Base-by-base conservation (phyloP, 495 filamentous ascomycete species). In the Hypoxylon fuscum region DNA sequence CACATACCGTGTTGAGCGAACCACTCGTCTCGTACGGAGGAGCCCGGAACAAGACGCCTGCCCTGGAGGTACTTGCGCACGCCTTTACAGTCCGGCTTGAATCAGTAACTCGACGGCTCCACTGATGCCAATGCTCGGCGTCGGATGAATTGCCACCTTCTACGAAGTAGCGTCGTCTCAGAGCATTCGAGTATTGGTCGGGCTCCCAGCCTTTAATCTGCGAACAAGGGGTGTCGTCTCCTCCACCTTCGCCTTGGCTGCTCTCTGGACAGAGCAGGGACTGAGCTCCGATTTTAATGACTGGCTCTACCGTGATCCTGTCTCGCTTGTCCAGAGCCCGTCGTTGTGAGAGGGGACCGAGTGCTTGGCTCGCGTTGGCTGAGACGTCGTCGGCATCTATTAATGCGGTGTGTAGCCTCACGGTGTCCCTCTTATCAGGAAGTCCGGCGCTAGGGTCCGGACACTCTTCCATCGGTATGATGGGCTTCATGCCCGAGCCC, bases 401-500 rank as follows among this genome's bases (percentile, higher is more conserved):
- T 31, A 31, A 31, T 31, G 27, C 27, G 27, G 27, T 31, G 27
- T 31, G 5, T 10, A 31, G 27, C 27, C 27, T 31, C 27, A 31
- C 27, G 27, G 27, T 31, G 10, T 31, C 27, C 10, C 27, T 31
- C 27, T 31, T 31, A 31, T 31, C 27, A 31, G 27, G 27, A 4
- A 31, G 27, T 31, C 27, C 27, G 27, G 27, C 27, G 10, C 27
- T 31, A 31, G 27, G 27, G 27, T 31, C 27, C 10, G 27, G 27
- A 10, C 27, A 31, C 27, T 31, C 27, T 31, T 31, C 27, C 27
- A 31, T 31, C 27, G 27, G 27, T 31, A 50, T 50, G 2, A 50
- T 22, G 27, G 46, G 11, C 45, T 49, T 49, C 45, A 22, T 49
- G 12, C 45, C 45, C 8, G 45, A 21, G 45, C 45, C 45, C 9